Evolutionary conservation across 805 yeast species (phyloP).

Genomic region (Blastobotrys parvus): DNA sequence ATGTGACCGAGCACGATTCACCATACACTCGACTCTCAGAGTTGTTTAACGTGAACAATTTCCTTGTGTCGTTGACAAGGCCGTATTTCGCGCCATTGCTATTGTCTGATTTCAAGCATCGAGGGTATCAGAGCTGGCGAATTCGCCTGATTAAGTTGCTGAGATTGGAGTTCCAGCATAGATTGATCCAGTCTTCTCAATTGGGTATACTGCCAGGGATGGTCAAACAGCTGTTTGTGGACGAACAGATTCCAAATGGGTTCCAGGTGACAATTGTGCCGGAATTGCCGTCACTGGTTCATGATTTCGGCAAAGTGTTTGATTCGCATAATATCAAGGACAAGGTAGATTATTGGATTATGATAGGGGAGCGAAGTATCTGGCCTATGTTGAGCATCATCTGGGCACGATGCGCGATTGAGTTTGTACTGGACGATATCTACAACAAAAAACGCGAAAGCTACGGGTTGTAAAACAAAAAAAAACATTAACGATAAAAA

Average conservation of each 20-base stretch:
- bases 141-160: slow-evolving; percentile 43
- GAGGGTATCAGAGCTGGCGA: slow-evolving; percentile 32
- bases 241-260: slow-evolving; percentile 77
- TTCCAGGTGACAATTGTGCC: slow-evolving; percentile 90
- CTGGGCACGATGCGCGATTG: slow-evolving; percentile 84
- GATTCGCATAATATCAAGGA: slow-evolving; percentile 63
- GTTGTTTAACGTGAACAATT: slow-evolving; percentile 89
- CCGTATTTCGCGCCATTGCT: slow-evolving; percentile 90
- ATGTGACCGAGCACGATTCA: slow-evolving; percentile 38
- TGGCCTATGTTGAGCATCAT: slow-evolving; percentile 86
- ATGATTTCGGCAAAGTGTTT: slow-evolving; percentile 65
- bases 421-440: slow-evolving; percentile 75
- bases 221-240: slow-evolving; percentile 70
- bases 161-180: slow-evolving; percentile 75
- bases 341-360: slow-evolving; percentile 81
- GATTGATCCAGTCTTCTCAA: slow-evolving; percentile 71
- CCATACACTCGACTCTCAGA: slow-evolving; percentile 89
- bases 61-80: slow-evolving; percentile 81
- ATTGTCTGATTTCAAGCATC: slow-evolving; percentile 71
- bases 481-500: slow-evolving; percentile 35
- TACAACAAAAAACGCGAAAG: slow-evolving; percentile 31
- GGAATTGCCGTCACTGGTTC: slow-evolving; percentile 59
- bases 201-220: slow-evolving; percentile 65
- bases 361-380: slow-evolving; percentile 83
- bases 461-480: too few relatives aligned